Base-by-base conservation (phyloP, 164 flowering plant genomes). In the Tetracentron sinense region DNA sequence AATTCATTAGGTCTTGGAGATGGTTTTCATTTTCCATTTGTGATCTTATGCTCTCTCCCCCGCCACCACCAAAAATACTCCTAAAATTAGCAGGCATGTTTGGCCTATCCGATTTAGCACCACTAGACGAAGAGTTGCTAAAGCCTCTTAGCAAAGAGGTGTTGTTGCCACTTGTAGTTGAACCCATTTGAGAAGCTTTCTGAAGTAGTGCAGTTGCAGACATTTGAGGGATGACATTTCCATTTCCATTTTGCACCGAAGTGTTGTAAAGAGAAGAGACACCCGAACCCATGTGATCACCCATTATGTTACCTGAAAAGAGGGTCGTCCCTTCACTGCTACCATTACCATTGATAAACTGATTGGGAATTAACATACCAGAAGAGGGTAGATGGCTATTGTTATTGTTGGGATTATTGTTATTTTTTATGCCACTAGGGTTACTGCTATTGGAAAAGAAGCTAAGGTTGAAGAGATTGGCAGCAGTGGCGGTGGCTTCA, bases 141-240 rank as follows among this genome's bases (percentile, higher is more conserved):
- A 87, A 75, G 27, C 82, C 74, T 64, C 84, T 72, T 21, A 84
- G 70, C 50, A 87, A 65, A 0, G 86, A 61, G 16, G 75, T 59
- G 20, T 57, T 70, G 55, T 70, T 77, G 60, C 62, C 67, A 72
- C 81, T 84, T n/a, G 95, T 72, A 3, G 88, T 82, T 25, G 90
- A 82, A 26, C 95, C 95, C 76, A 88, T 74, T 68, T 86, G 90
- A 58, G 89, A 90, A 15, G 94, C 94, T 53, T 83, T 88, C 54
- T 88, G 94, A 23, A 90, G 92, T 71, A 90, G 63, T 31, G 94
- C 92, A 10, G 97, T 92, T 4, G 98, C 96, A 15, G 96, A 87
- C 92, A 87, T 84, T 42, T 85, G 87, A 0, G 90, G 77, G 28
- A 70, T 33, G 1, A 67, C 57, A 47, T 49, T 58, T 1, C 77